Evolutionary conservation across 2,329 filamentous ascomycete genomes (phyloP).

Genomic region (Stemphylium lycopersici): DNA sequence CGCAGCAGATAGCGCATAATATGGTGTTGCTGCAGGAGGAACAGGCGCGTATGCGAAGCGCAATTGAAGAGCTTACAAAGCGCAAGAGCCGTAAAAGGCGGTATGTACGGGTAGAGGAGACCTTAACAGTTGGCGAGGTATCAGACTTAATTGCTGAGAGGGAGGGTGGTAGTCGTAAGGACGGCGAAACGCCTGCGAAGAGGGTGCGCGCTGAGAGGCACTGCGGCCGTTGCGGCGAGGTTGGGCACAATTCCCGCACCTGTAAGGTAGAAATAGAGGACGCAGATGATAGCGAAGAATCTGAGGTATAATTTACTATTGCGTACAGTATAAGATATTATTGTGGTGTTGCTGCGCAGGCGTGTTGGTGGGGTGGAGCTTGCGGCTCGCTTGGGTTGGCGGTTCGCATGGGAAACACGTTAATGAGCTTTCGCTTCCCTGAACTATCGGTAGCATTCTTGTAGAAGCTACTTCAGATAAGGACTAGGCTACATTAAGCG

Average conservation of each 20-base stretch:
- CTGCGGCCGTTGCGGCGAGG: too few species aligned
- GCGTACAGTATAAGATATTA: neutral
- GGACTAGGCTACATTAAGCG: too few species aligned
- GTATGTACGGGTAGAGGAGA: neutral
- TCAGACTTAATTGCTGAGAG: neutral
- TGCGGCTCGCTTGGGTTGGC: neutral
- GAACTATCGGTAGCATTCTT: too few species aligned
- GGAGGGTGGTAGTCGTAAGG: neutral
- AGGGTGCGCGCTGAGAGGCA: too few species aligned
- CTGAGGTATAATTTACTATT: neutral
- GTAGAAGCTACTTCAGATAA: too few species aligned
- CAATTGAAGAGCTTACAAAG: neutral
- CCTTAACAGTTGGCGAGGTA: too few species aligned
- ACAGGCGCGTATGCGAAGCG: neutral
- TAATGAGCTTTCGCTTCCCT: too few species aligned
- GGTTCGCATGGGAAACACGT: neutral
- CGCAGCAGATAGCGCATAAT: slow-evolving; percentile 6
- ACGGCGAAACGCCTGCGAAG: too few species aligned
- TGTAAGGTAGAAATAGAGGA: neutral
- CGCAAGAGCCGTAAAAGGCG: neutral
- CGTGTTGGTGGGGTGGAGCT: neutral
- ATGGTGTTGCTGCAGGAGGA: slow-evolving; percentile 12
- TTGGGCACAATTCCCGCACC: too few species aligned
- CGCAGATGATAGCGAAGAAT: neutral
- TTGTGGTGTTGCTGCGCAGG: neutral